phyloP scores from a whole-genome alignment of 495 filamentous ascomycete species.

The Penicillium malachiteum region DNA sequence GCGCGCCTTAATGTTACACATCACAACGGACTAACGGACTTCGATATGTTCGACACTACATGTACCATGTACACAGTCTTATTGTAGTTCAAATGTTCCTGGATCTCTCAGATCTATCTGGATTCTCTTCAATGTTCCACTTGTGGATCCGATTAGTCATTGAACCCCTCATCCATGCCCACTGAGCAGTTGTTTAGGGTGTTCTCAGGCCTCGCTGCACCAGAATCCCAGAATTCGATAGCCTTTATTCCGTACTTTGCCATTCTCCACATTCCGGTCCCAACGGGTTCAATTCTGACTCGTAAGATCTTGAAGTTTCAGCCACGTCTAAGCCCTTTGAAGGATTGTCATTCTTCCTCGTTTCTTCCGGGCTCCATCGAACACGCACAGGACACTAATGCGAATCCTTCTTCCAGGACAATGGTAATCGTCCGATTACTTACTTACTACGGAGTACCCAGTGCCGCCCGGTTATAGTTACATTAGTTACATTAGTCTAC shows the following conservation, averaged over 20 bases:
- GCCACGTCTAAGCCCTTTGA: background rate
- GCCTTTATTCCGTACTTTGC: background rate
- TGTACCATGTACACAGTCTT: no score
- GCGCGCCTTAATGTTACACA: conserved; percentile 26
- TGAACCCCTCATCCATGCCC: no score
- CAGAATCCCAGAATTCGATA: background rate
- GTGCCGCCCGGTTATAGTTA: no score
- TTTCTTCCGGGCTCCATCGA: background rate
- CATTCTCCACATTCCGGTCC: conserved; percentile 18
- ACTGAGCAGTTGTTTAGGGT: no score
- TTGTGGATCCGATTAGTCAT: conserved; percentile 12
- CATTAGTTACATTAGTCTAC: no score
- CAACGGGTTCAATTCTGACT: conserved; percentile 14
- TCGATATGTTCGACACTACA: background rate
- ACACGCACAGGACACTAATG: background rate
- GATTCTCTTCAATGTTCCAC: background rate
- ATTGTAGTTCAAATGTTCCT: conserved; percentile 9
- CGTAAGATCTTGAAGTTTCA: conserved; percentile 8
- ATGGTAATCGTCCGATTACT: no score
- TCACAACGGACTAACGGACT: conserved; percentile 21
- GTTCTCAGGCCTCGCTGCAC: background rate
- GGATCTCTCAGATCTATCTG: conserved; percentile 29
- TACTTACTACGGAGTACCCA: no score
- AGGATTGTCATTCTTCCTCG: background rate
- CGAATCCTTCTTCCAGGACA: no score